phyloP scores from a whole-genome alignment of 306 rosid species.

The Corylus avellana region DNA sequence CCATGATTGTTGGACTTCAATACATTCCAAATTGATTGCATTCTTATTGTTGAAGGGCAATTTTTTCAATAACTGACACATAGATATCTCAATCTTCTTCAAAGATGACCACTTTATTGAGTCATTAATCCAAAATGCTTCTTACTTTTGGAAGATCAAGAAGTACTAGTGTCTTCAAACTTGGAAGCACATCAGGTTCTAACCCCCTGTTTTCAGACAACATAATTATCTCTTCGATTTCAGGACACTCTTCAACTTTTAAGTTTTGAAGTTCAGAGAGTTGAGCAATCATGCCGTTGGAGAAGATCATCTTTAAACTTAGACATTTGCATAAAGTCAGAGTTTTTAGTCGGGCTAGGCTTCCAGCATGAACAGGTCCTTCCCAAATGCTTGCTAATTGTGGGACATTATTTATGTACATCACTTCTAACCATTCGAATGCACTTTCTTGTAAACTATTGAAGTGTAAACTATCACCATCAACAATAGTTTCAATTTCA shows the following conservation, averaged over 20 bases:
- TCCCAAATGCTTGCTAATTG: slow-evolving; percentile 8
- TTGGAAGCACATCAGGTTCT: slow-evolving; percentile 19
- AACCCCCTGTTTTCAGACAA: neutral
- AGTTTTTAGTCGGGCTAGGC: slow-evolving; percentile 23
- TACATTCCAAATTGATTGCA: neutral
- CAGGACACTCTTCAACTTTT: slow-evolving; percentile 18
- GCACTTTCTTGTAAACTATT: neutral
- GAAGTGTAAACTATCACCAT: neutral
- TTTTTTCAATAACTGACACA: slow-evolving; percentile 14
- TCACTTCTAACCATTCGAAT: slow-evolving; percentile 26
- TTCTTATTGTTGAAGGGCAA: neutral
- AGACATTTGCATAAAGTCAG: slow-evolving; percentile 26
- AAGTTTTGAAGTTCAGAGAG: slow-evolving; percentile 24
- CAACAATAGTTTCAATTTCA: neutral
- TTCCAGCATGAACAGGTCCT: slow-evolving; percentile 12
- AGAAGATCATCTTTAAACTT: slow-evolving; percentile 11
- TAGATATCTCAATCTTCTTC: slow-evolving; percentile 9
- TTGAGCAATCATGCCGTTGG: slow-evolving; percentile 5
- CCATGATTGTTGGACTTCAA: no score
- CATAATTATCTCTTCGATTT: slow-evolving; percentile 19
- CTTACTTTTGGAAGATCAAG: slow-evolving; percentile 11
- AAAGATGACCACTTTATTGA: slow-evolving; percentile 29
- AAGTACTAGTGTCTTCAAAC: slow-evolving; percentile 19
- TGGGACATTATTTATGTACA: slow-evolving; percentile 12
- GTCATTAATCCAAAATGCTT: neutral